A percentile compares a stretch with the other conserved stretches of the same genome.
Conservation (phyloP, 345 rosid species). For the Euclidium syriacum region DNA sequence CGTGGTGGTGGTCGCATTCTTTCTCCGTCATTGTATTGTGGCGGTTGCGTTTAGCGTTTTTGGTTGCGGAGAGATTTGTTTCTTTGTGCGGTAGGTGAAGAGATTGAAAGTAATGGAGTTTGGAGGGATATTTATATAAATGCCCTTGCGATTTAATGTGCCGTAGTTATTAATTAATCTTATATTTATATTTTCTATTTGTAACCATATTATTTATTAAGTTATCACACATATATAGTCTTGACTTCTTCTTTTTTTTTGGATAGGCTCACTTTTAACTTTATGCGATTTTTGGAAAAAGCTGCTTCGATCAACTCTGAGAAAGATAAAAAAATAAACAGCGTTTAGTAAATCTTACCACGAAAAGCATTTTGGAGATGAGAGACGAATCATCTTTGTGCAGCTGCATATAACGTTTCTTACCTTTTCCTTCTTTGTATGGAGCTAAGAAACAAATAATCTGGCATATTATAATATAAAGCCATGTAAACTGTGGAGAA, state of each 20-base stretch:
- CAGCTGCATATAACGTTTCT: not conserved
- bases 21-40: slow-evolving; percentile 32
- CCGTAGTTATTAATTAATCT: slow-evolving; percentile 3
- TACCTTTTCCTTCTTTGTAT: not conserved
- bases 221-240: not conserved
- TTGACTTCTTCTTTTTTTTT: not conserved
- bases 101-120: not conserved
- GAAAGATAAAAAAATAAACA: not conserved
- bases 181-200: slow-evolving; percentile 7
- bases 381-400: slow-evolving; percentile 4
- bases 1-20: slow-evolving; percentile 30
- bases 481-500: too few relatives aligned
- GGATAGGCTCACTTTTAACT: not conserved
- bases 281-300: not conserved
- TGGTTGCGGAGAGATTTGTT: not conserved
- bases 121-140: slow-evolving; percentile 9
- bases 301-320: not conserved
- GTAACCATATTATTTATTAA: not conserved
- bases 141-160: not conserved
- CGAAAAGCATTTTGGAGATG: slow-evolving; percentile 3
- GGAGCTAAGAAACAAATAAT: not conserved
- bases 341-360: not conserved
- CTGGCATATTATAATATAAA: not conserved
- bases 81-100: slow-evolving; percentile 11
- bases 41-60: not conserved